Evolutionary conservation across 257 asterid species (phyloP).

Genomic region (Haberlea rhodopensis): DNA sequence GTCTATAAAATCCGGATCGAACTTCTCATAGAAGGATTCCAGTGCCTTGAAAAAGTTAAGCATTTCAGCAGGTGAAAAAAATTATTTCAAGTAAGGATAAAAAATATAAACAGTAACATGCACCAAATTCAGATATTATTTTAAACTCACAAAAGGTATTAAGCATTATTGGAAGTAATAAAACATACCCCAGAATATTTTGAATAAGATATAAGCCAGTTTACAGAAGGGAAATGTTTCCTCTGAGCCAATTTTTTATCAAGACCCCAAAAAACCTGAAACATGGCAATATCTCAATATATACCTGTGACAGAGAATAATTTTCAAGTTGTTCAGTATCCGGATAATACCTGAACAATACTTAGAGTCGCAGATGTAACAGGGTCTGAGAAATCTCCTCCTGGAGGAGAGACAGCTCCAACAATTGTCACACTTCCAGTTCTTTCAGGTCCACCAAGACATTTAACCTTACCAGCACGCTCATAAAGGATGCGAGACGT

Average conservation of each 20-base stretch:
- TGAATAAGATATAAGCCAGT: too few relatives aligned
- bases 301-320: too few relatives aligned
- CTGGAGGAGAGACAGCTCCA: constrained; percentile 99
- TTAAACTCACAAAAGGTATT: neutral
- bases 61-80: constrained; percentile 19
- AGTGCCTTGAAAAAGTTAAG: constrained; percentile 58
- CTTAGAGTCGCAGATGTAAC: too few relatives aligned
- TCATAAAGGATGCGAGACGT: constrained; percentile 97
- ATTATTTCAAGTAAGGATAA: constrained; percentile 16
- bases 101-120: too few relatives aligned
- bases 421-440: constrained; percentile 98
- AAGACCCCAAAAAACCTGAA: constrained; percentile 99
- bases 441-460: constrained; percentile 99
- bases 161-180: too few relatives aligned
- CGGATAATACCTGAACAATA: constrained; percentile 75
- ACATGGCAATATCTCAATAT: too few relatives aligned
- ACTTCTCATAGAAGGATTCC: constrained; percentile 94
- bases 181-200: too few relatives aligned
- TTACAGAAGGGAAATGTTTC: constrained; percentile 95
- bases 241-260: constrained; percentile 98
- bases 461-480: constrained; percentile 99
- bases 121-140: neutral
- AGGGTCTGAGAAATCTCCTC: too few relatives aligned
- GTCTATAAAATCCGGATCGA: constrained; percentile 85
- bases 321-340: constrained; percentile 16